Conservation (phyloP, 768 basidiomycete species). For the Hypholoma fasciculare region DNA sequence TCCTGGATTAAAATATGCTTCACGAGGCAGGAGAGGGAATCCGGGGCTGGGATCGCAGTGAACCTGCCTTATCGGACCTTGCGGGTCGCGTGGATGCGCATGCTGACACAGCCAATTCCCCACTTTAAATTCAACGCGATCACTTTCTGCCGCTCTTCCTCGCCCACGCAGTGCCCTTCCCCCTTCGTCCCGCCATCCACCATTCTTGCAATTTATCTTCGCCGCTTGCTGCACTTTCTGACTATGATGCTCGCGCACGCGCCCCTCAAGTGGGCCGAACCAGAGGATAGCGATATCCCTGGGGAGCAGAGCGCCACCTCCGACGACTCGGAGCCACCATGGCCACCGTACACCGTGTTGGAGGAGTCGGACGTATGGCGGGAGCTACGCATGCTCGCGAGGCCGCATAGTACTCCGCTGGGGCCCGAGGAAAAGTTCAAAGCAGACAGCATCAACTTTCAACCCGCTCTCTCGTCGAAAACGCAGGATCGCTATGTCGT, state of each 20-base stretch:
- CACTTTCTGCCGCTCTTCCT: conserved; percentile 6
- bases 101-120: conserved; percentile 17
- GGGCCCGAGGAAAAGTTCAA: conserved; percentile 29
- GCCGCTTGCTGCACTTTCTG: conserved; percentile 20
- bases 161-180: conserved; percentile 1
- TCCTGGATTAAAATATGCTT: background rate
- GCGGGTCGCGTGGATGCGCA: conserved; percentile 20
- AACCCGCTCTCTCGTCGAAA: conserved; percentile 51
- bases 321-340: conserved; percentile 52
- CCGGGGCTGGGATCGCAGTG: background rate
- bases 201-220: conserved; percentile 14
- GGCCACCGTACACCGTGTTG: conserved; percentile 61
- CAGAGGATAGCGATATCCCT: conserved; percentile 52
- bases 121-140: conserved; percentile 14
- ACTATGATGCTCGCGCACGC: conserved; percentile 38
- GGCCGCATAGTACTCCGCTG: conserved; percentile 46
- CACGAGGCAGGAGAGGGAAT: background rate
- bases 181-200: conserved; percentile 6
- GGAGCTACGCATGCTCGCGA: conserved; percentile 48
- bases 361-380: conserved; percentile 53
- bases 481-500: conserved; percentile 70
- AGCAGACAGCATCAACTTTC: conserved; percentile 67
- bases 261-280: conserved; percentile 43
- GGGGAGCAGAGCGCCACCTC: conserved; percentile 57
- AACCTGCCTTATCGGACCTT: conserved; percentile 25